A percentile compares a stretch with the other conserved stretches of the same genome.
These are phyloP conservation scores for Elasticomyces elasticus DNA, from an alignment of 495 filamentous ascomycete genomes.

Conservation along the genomic window DNA sequence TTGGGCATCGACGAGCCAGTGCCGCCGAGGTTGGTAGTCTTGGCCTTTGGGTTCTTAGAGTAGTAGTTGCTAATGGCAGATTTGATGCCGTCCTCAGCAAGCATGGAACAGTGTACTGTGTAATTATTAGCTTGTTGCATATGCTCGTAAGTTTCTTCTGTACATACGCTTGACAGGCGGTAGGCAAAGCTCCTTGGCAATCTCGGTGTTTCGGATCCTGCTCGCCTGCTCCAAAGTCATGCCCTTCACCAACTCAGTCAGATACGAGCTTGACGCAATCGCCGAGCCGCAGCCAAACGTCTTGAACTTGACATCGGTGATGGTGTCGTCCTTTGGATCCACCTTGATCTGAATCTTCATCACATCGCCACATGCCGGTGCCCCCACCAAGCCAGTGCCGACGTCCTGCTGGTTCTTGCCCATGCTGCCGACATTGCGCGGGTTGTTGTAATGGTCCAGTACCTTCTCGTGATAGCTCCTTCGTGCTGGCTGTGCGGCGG, in stretches of 20 bases:
- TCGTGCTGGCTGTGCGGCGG: slow-evolving; percentile 27
- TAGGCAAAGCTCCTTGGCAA: slow-evolving; percentile 89
- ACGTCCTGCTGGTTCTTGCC: slow-evolving; percentile 75
- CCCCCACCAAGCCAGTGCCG: slow-evolving; percentile 94
- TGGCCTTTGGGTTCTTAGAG: slow-evolving; percentile 80
- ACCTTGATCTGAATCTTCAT: slow-evolving; percentile 99
- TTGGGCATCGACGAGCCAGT: slow-evolving; percentile 46
- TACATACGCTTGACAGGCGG: slow-evolving; percentile 92
- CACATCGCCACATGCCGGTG: slow-evolving; percentile 86
- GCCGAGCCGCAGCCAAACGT: slow-evolving; percentile 96
- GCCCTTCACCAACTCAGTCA: slow-evolving; percentile 85
- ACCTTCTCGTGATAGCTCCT: slow-evolving; percentile 61
- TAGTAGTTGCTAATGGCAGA: slow-evolving; percentile 98
- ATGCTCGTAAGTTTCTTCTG: slow-evolving; percentile 34
- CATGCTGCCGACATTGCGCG: slow-evolving; percentile 91
- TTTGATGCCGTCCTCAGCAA: slow-evolving; percentile 98
- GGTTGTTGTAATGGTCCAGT: slow-evolving; percentile 87
- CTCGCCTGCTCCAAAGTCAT: slow-evolving; percentile 94
- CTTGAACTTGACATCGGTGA: slow-evolving; percentile 94
- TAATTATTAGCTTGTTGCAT: slow-evolving; percentile 1
- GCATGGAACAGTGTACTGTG: slow-evolving; percentile 93
- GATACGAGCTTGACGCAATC: slow-evolving; percentile 80
- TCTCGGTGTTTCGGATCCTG: slow-evolving; percentile 89
- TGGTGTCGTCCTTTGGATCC: slow-evolving; percentile 77
- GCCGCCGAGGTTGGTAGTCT: slow-evolving; percentile 61